Base-by-base conservation (phyloP, 164 flowering plant genomes). In the Umbellularia californica region DNA sequence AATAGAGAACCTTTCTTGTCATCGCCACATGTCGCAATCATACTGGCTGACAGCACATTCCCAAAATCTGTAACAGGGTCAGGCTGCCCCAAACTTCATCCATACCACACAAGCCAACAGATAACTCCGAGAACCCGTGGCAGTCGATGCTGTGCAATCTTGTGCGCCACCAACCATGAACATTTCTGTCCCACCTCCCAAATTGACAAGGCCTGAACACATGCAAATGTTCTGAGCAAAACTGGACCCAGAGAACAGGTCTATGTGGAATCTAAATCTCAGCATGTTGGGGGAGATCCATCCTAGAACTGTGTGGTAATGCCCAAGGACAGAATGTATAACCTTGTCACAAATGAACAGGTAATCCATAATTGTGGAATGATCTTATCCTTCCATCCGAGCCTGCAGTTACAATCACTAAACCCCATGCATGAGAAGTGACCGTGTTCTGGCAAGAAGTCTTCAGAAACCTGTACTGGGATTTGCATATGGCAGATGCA, bases 321-420 rank as follows among this genome's bases (percentile, higher is more conserved):
- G 41, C 69, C 50, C 69, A 67, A 24, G 5, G 20, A 20, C 2
- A 63, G 66, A 63, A 63, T 63, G 11, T 10, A 23, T 64, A 11
- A 13, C 14, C 10, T 64, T 9, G 25, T 89, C 83, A 88, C 23
- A 73, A 47, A 65, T 81, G 89, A 77, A 87, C 66, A 2, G 98
- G 97, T 69, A 92, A 86, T 3, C 97, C 98, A 58, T 90, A 90
- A 63, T 92, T 94, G 72, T 79, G 90, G 75, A 76, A 94, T 11
- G 93, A 82, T 72, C 90, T 81, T 23, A 94, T 90, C 71, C 87
- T 78, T 33, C 98, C 98, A 77, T 94, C 98, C 85, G 83, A 86
- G 27, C 96, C 89, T 22, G 96, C 98, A 25, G 93, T 87, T 5
- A 94, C 93, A 50, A 92, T 84, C 68, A 88, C 97, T 27, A 87